Conservation (phyloP, 1,139 yeast genomes). For the Suhomyces anneliseae region DNA sequence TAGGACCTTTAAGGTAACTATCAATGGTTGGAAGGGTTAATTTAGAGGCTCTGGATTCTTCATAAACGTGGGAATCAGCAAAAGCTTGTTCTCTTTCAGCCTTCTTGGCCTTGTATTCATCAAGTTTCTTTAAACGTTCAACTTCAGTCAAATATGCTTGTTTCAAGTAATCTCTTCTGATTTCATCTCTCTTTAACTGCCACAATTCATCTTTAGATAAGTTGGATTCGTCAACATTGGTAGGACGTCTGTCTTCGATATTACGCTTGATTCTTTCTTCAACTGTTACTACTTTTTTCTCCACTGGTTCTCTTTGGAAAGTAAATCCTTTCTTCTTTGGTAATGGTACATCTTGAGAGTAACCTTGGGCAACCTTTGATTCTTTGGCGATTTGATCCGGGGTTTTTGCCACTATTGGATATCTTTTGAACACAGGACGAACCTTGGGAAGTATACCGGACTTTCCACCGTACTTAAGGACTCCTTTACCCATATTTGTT, state of each 20-base stretch:
- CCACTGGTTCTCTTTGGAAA: constrained; percentile 42
- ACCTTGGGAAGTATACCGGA: constrained; percentile 82
- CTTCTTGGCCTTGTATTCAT: constrained; percentile 29
- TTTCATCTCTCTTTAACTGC: constrained; percentile 57
- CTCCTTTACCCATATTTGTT: constrained; percentile 48
- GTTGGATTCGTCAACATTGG: constrained; percentile 32
- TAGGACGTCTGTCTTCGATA: constrained; percentile 42
- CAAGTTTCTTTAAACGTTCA: constrained; percentile 30
- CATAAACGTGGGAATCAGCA: constrained; percentile 25
- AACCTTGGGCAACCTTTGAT: constrained; percentile 58
- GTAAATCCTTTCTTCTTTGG: constrained; percentile 61
- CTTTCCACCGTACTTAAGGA: constrained; percentile 58
- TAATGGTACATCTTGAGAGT: constrained; percentile 70
- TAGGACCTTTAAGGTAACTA: constrained; percentile 61
- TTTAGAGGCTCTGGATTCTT: constrained; percentile 43
- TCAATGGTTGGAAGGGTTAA: constrained; percentile 83
- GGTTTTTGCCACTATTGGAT: constrained; percentile 57
- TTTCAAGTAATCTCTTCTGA: constrained; percentile 70
- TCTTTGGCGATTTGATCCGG: constrained; percentile 37
- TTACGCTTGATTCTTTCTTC: constrained; percentile 55
- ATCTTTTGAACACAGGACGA: constrained; percentile 64
- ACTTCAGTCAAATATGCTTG: constrained; percentile 64
- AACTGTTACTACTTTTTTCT: constrained; percentile 57
- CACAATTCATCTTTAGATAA: constrained; percentile 53
- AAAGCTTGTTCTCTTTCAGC: constrained; percentile 27